These are phyloP conservation scores for Candida chauliodis DNA, from an alignment of 805 yeast genomes.

Conservation along the genomic window DNA sequence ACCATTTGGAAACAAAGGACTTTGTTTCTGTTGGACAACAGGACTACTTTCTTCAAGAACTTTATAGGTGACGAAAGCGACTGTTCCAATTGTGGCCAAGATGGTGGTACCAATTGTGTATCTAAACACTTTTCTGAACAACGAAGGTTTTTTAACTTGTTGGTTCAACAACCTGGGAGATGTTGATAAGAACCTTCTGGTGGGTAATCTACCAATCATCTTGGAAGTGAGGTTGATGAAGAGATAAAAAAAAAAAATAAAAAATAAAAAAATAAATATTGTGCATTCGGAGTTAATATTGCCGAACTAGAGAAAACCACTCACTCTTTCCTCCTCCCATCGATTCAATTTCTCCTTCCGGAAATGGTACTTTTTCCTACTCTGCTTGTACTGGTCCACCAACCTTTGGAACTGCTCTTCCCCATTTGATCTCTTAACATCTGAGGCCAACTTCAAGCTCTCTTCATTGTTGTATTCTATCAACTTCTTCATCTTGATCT, in stretches of 20 bases:
- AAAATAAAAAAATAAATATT: too few relatives aligned
- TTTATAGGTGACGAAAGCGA: constrained; percentile 48
- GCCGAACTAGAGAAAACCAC: constrained; percentile 25
- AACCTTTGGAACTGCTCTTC: constrained; percentile 16
- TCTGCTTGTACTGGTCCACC: constrained; percentile 18
- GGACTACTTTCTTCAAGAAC: constrained; percentile 65
- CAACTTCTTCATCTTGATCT: constrained; percentile 22
- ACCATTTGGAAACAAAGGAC: constrained; percentile 52
- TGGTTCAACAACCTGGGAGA: constrained; percentile 8
- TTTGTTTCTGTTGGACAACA: constrained; percentile 55
- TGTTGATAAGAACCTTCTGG: constrained; percentile 12
- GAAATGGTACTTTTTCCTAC: constrained; percentile 29
- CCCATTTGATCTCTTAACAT: constrained; percentile 11
- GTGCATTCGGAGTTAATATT: constrained; percentile 3
- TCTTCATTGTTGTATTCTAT: constrained; percentile 21
- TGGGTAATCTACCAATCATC: constrained; percentile 13
- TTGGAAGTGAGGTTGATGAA: constrained; percentile 1
- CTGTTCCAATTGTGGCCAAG: constrained; percentile 51
- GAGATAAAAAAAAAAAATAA: constrained; percentile 2
- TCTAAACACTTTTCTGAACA: constrained; percentile 43
- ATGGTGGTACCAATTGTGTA: constrained; percentile 45
- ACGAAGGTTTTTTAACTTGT: constrained; percentile 15
- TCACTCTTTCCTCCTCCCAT: constrained; percentile 43
- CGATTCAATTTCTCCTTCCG: constrained; percentile 36
- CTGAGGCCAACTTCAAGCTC: constrained; percentile 16